Evolutionary conservation across 2,329 filamentous ascomycete species (phyloP).

Genomic region (Fusarium sp.): DNA sequence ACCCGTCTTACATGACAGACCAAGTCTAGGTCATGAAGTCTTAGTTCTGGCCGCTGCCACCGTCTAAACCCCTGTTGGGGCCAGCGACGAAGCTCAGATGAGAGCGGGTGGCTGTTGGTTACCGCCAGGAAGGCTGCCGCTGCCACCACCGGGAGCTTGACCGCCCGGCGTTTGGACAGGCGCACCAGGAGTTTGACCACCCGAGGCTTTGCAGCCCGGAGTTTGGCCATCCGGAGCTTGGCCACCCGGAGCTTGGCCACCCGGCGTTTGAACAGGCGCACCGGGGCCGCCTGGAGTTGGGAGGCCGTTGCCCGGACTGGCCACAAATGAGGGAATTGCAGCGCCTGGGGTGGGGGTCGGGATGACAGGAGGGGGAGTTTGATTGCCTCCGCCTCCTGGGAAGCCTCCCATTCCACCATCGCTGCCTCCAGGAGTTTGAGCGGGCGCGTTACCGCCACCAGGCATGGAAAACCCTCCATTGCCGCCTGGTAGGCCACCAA

Average conservation of each 20-base stretch:
- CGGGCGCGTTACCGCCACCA: neutral
- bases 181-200: constrained; percentile 2
- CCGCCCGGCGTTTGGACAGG: constrained; percentile 2
- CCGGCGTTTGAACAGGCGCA: constrained; percentile 11
- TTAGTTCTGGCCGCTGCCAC: constrained; percentile 11
- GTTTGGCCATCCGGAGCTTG: constrained; percentile 3
- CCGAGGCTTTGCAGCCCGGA: constrained; percentile 10
- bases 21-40: constrained; percentile 31
- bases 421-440: constrained; percentile 4
- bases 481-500: constrained; percentile 11
- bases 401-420: neutral
- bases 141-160: constrained; percentile 7
- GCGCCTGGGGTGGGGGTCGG: neutral
- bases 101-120: neutral
- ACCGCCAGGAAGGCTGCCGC: constrained; percentile 1
- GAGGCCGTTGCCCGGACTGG: constrained; percentile 13
- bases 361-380: neutral
- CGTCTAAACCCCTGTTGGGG: constrained; percentile 26
- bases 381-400: neutral
- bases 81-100: constrained; percentile 33
- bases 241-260: constrained; percentile 9
- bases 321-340: constrained; percentile 17
- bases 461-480: neutral
- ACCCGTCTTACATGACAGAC: constrained; percentile 11
- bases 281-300: constrained; percentile 17